phyloP scores from a whole-genome alignment of 2,329 filamentous ascomycete species.

The Xylariales sp. region DNA sequence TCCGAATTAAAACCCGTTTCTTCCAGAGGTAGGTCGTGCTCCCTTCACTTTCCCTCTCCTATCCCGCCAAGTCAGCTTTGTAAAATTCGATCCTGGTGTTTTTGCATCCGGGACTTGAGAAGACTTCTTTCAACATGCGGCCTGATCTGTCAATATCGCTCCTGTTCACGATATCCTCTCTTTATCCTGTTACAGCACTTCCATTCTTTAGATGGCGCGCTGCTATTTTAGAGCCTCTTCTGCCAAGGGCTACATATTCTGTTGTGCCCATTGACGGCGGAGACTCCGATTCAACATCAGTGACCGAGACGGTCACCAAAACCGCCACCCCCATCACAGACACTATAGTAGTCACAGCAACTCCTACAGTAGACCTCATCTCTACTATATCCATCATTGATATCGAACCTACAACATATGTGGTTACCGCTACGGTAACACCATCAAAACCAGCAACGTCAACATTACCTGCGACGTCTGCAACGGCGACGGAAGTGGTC shows the following conservation, averaged over 20 bases:
- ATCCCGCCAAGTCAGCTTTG: background rate
- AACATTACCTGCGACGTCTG: background rate
- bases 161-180: slow-evolving; percentile 18
- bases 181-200: slow-evolving; percentile 16
- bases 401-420: slow-evolving; percentile 10
- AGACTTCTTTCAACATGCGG: slow-evolving; percentile 23
- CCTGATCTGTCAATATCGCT: slow-evolving; percentile 16
- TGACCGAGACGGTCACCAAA: slow-evolving; percentile 26
- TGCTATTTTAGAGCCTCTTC: slow-evolving; percentile 11
- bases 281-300: slow-evolving; percentile 20
- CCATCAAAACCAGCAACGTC: background rate
- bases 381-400: slow-evolving; percentile 25
- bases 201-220: slow-evolving; percentile 20
- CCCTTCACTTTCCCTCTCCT: slow-evolving; percentile 1
- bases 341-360: slow-evolving; percentile 20
- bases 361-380: slow-evolving; percentile 13
- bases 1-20: slow-evolving; percentile 4
- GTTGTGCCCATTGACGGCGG: slow-evolving; percentile 32
- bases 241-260: slow-evolving; percentile 30
- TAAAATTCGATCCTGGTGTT: slow-evolving; percentile 1
- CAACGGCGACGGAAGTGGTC: background rate
- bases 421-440: slow-evolving; percentile 4
- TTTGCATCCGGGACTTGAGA: too few relatives aligned
- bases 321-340: slow-evolving; percentile 25
- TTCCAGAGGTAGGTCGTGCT: background rate